A percentile compares a stretch with the other conserved stretches of the same genome.
These are phyloP conservation scores for Kodamaea derodonti DNA, from an alignment of 1,139 yeast genomes.

Conservation along the genomic window DNA sequence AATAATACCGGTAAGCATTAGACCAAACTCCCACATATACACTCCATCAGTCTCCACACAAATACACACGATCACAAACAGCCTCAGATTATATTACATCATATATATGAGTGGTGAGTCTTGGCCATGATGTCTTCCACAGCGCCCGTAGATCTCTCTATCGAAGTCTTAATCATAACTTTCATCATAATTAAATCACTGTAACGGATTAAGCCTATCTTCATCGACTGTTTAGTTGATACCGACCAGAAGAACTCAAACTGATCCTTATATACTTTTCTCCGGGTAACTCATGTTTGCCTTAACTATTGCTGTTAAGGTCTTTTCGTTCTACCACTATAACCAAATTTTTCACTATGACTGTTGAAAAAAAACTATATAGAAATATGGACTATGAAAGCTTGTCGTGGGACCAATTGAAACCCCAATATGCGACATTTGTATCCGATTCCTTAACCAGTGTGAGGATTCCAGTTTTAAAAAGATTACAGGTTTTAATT, in stretches of 20 bases:
- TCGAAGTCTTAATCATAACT: slow-evolving; percentile 10
- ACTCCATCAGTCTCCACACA: too few species aligned
- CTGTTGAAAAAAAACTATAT: neutral
- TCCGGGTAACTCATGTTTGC: neutral
- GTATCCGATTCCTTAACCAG: slow-evolving; percentile 33
- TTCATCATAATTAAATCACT: neutral
- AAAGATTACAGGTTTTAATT: slow-evolving; percentile 14
- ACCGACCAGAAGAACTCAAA: slow-evolving; percentile 15
- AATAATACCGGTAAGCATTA: too few species aligned
- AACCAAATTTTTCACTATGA: slow-evolving; percentile 17
- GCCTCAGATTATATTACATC: slow-evolving; percentile 32
- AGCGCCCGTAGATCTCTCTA: slow-evolving; percentile 18
- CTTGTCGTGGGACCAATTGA: slow-evolving; percentile 23
- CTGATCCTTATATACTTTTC: too few species aligned
- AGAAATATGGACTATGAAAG: slow-evolving; percentile 3
- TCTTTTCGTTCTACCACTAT: neutral
- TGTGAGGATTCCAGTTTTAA: slow-evolving; percentile 29
- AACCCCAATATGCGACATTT: slow-evolving; percentile 18
- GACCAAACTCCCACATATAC: too few species aligned
- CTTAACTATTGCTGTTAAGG: neutral
- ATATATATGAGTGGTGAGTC: slow-evolving; percentile 29
- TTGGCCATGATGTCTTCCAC: slow-evolving; percentile 23
- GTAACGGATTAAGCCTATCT: neutral
- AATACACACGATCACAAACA: too few species aligned
- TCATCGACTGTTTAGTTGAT: neutral